phyloP scores from a whole-genome alignment of 176 grass and related monocot species.

The Oryza glumipatula region DNA sequence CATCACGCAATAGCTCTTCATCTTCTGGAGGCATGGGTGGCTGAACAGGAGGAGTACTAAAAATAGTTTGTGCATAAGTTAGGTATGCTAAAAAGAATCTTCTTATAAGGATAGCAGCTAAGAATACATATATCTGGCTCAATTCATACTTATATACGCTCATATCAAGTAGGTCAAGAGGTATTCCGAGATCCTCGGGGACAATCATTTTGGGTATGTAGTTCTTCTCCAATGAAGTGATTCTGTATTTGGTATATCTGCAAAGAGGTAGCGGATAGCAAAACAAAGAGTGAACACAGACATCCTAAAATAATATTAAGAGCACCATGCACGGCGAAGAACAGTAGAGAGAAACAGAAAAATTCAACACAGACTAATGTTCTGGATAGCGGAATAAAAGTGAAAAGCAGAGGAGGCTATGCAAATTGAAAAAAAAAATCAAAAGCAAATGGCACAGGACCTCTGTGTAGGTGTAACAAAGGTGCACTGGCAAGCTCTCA shows the following conservation, averaged over 20 bases:
- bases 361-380: not conserved
- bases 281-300: slow-evolving; percentile 37
- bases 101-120: slow-evolving; percentile 5
- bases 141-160: slow-evolving; percentile 88
- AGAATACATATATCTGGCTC: slow-evolving; percentile 35
- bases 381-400: not conserved
- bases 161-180: slow-evolving; percentile 98
- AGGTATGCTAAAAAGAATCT: slow-evolving; percentile 29
- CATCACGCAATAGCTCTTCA: slow-evolving; percentile 86
- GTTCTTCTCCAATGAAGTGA: slow-evolving; percentile 94
- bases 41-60: slow-evolving; percentile 62
- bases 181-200: slow-evolving; percentile 90
- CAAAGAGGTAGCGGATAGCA: slow-evolving; percentile 19
- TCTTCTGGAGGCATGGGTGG: slow-evolving; percentile 68
- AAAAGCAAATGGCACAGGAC: slow-evolving; percentile 4
- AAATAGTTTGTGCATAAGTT: slow-evolving; percentile 28
- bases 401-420: not conserved
- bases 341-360: slow-evolving; percentile 17
- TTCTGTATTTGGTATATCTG: slow-evolving; percentile 92
- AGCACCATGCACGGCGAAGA: slow-evolving; percentile 20
- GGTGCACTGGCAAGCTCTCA: not conserved
- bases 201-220: slow-evolving; percentile 88
- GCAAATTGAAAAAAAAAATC: slow-evolving; percentile 8
- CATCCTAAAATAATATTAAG: slow-evolving; percentile 9
- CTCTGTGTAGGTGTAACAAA: slow-evolving; percentile 16